Base-by-base conservation (phyloP, 148 eudicot genomes). In the Nepenthes mirabilis region DNA sequence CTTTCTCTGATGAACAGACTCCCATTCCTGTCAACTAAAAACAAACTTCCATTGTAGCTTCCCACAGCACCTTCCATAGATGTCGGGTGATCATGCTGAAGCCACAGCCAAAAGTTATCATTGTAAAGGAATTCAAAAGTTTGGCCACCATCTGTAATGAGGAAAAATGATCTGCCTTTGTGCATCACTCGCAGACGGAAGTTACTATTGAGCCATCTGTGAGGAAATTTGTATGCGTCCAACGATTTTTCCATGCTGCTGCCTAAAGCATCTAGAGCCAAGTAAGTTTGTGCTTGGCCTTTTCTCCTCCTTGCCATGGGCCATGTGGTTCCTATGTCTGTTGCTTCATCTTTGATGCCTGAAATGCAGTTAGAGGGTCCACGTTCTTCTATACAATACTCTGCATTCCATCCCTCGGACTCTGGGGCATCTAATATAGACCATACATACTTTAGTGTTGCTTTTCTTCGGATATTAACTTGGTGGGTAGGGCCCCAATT, bases 321-420 rank as follows among this genome's bases (percentile, higher is more conserved):
- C 55, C 83, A 78, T 52, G 71, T 43, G 62, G 14, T 64, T 34
- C 69, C 74, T 6, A 14, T 47, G 23, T 69, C 80, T 34, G 52
- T 71, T 43, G 64, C 36, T 68, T 84, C 95, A 1, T 84, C 86
- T 66, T 72, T 83, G 52, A 75, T 74, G 6, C 97, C 97, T 14
- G 67, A 11, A 50, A 90, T 75, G 67, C 97, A 90, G 59, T 90
- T 86, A 32, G 69, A 50, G 0, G 97, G 91, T 2, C 97, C 91
- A 2, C 80, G 87, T 67, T 72, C 84, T 47, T 79, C 86, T 0
- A 83, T 79, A 77, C 95, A 90, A 62, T 90, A 90, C 67, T 82
- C 88, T 37, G 83, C 84, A 63, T 90, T 90, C 97, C 97, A 90
- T 49, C 97, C 97, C 82, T 90, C 97, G 23, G 76, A 72, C 72